These are phyloP conservation scores for Grammothele lineata DNA, from an alignment of 768 basidiomycete genomes.

Conservation along the genomic window DNA sequence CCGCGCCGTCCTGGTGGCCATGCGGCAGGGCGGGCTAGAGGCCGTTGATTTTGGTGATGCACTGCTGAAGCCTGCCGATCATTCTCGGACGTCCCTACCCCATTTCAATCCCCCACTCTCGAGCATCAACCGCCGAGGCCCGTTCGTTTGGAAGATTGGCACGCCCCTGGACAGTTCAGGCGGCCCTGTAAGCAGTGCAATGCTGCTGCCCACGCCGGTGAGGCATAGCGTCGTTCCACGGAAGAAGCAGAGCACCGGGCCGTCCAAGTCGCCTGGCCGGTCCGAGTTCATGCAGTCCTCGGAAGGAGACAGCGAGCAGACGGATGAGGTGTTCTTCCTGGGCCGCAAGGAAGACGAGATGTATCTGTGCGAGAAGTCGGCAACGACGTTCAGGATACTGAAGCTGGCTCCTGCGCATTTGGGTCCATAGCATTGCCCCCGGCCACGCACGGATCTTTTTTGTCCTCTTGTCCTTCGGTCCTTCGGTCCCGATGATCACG, in stretches of 20 bases:
- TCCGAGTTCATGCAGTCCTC: conserved; percentile 44
- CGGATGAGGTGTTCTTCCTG: conserved; percentile 76
- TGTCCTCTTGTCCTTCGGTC: background rate
- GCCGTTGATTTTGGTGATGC: conserved; percentile 79
- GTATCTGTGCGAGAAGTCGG: conserved; percentile 77
- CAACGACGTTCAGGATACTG: conserved; percentile 71
- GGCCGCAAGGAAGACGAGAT: conserved; percentile 74
- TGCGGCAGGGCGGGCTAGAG: conserved; percentile 84
- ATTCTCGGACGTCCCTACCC: conserved; percentile 69
- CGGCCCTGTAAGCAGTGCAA: conserved; percentile 32
- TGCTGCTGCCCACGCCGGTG: conserved; percentile 19
- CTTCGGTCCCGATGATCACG: background rate
- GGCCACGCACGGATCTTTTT: background rate
- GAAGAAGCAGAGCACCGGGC: conserved; percentile 47
- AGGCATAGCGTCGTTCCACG: conserved; percentile 20
- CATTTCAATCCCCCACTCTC: conserved; percentile 60
- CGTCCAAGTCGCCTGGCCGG: conserved; percentile 45
- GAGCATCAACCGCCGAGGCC: conserved; percentile 61
- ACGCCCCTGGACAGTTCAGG: conserved; percentile 49
- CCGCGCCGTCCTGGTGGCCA: conserved; percentile 74
- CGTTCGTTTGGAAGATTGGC: conserved; percentile 84
- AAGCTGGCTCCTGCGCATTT: conserved; percentile 50
- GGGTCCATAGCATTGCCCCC: conserved; percentile 15
- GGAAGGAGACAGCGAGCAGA: conserved; percentile 48
- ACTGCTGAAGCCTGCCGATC: conserved; percentile 73